Evolutionary conservation across 805 yeast species (phyloP).

Genomic region (Tetrapisispora namnaoensis): DNA sequence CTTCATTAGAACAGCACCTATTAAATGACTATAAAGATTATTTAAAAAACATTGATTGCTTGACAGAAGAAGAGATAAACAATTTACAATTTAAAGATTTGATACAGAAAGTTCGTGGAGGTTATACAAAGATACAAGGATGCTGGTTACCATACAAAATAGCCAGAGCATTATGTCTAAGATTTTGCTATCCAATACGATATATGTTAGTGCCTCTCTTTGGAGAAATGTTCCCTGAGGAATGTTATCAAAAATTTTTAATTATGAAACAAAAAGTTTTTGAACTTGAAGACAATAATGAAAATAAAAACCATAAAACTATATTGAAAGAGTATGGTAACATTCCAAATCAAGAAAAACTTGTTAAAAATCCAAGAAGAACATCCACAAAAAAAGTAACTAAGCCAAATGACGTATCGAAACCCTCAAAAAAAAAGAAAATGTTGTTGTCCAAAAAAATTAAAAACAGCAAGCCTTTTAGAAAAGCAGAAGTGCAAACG

Average conservation of each 20-base stretch:
- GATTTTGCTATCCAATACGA: conserved; percentile 71
- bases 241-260: conserved; percentile 18
- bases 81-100: conserved; percentile 15
- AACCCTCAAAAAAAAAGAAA: not conserved
- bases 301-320: too few relatives aligned
- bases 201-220: conserved; percentile 70
- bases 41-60: conserved; percentile 7
- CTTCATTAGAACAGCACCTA: conserved; percentile 12
- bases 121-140: conserved; percentile 85
- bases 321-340: not conserved
- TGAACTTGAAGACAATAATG: too few relatives aligned
- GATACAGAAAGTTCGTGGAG: conserved; percentile 72
- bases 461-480: not conserved
- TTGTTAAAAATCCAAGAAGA: too few relatives aligned
- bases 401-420: too few relatives aligned
- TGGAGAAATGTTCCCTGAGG: conserved; percentile 49
- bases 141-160: conserved; percentile 78
- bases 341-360: too few relatives aligned
- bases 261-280: not conserved
- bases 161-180: conserved; percentile 56
- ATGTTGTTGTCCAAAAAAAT: not conserved
- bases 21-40: conserved; percentile 8
- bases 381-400: too few relatives aligned
- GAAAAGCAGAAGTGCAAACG: not conserved
- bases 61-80: conserved; percentile 8